Base-by-base conservation (phyloP, 2,329 filamentous ascomycete genomes). In the Cephalotrichum gorgonifer region DNA sequence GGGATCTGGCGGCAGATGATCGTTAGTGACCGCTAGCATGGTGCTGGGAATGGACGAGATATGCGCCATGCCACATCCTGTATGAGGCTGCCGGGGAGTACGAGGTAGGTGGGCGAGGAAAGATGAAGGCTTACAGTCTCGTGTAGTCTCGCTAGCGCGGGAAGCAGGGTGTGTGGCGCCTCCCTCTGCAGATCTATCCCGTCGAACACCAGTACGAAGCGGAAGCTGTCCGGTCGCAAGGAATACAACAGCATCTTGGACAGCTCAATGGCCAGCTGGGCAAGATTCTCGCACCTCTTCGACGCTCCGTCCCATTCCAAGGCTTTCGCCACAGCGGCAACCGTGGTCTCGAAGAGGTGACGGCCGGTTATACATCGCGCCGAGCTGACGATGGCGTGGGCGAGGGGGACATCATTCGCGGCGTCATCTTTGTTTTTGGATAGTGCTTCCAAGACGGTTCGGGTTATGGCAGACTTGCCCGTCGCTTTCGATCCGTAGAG, bases 201-300 rank as follows among this genome's bases (percentile, higher is more conserved):
- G 69, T 97, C 93, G 54, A 97, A 76, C 11, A 96, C 86, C 51
- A 97, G 66, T 8, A 91, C 81, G 57, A 95, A 89, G 54, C 83
- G 81, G 54, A 70, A 71, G 43, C 60, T 57, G 20, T 60, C 56
- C 35, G 65, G 63, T 7, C 62, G 56, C 6, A 57, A 51, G 12
- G 59, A 56, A 53, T 73, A 71, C 46, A 73, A 67, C 43, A 90
- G 64, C 64, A 88, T 69, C 59, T 73, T 77, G 52, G 75, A 76
- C 50, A 97, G 69, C 58, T 90, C 81, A 25, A 88, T 85, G 1
- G 78, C 75, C 53, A 97, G 70, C 47, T 86, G 79, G 50, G 87
- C 85, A 47, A 95, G 68, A 53, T 85, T 88, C 67, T 96, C 90
- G 62, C 88, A 95, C 53, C 83, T 74, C 27, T 75, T 73, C 47